Conservation (phyloP, 176 grass and related monocot genomes). For the Ananas comosus region DNA sequence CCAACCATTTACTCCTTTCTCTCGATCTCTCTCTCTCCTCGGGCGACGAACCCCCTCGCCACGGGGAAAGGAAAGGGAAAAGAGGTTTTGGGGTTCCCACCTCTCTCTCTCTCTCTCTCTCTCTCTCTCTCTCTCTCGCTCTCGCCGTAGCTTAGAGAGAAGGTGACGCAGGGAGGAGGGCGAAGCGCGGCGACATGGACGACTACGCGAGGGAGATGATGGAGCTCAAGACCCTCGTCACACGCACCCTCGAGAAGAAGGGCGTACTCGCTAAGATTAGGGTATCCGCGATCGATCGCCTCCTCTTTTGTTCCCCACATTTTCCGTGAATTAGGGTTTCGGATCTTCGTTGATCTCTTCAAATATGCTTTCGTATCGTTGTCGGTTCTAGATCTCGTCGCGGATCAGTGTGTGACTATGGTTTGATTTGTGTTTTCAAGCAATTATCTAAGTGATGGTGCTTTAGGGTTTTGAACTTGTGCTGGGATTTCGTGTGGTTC, state of each 20-base stretch:
- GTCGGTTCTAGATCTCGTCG: not conserved
- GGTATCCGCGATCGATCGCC: slow-evolving; percentile 23
- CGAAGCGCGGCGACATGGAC: slow-evolving; percentile 37
- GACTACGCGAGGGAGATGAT: slow-evolving; percentile 95
- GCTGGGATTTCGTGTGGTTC: not conserved
- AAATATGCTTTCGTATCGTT: too few relatives aligned
- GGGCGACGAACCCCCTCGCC: too few relatives aligned
- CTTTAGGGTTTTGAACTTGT: not conserved
- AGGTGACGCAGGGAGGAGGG: not conserved
- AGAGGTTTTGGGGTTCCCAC: not conserved
- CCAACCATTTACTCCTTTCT: not conserved
- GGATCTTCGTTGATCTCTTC: not conserved
- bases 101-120: not conserved
- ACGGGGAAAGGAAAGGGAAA: not conserved
- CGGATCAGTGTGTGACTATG: not conserved
- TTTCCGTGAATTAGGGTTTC: not conserved
- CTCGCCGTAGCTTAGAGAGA: not conserved
- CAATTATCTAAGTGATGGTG: not conserved
- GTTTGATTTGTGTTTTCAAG: not conserved
- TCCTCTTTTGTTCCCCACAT: not conserved
- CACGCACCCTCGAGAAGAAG: slow-evolving; percentile 92
- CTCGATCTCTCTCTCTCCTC: not conserved
- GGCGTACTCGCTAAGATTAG: slow-evolving; percentile 91
- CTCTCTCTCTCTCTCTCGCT: too few relatives aligned
- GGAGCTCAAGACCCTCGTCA: slow-evolving; percentile 96